Conservation (phyloP, 2,329 filamentous ascomycete species). For the Pseudopithomyces maydicus region DNA sequence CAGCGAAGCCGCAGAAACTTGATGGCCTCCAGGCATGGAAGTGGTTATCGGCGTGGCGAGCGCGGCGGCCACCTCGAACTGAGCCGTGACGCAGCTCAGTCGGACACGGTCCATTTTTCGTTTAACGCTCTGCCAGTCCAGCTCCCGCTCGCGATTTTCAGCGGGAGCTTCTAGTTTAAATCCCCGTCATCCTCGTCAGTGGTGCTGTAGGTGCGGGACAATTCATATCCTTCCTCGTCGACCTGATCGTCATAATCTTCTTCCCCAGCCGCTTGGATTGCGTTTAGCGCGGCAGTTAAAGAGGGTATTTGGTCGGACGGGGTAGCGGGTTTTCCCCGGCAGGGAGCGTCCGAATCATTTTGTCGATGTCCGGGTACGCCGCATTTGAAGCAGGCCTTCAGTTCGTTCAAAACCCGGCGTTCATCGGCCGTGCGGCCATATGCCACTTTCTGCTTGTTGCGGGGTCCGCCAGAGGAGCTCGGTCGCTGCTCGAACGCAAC, state of each 20-base stretch:
- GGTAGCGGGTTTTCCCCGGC: background rate
- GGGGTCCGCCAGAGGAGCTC: too few species aligned
- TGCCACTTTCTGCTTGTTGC: background rate
- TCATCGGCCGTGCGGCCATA: background rate
- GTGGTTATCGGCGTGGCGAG: background rate
- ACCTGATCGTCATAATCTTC: too few species aligned
- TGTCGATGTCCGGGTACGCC: background rate
- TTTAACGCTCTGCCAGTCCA: background rate
- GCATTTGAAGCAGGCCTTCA: background rate
- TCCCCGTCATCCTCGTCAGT: background rate
- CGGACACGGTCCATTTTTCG: background rate
- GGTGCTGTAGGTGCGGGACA: background rate
- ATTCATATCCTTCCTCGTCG: too few species aligned
- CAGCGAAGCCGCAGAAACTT: background rate
- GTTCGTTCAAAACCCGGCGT: background rate
- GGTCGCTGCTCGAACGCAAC: too few species aligned
- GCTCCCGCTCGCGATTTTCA: background rate
- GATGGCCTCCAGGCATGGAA: background rate
- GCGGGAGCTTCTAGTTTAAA: background rate
- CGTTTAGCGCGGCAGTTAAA: too few species aligned
- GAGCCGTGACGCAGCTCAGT: background rate
- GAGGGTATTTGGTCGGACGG: too few species aligned
- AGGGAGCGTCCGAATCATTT: background rate
- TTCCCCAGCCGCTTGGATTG: too few species aligned
- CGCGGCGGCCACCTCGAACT: background rate